Conservation (phyloP, 148 eudicot species). For the Cornus florida region DNA sequence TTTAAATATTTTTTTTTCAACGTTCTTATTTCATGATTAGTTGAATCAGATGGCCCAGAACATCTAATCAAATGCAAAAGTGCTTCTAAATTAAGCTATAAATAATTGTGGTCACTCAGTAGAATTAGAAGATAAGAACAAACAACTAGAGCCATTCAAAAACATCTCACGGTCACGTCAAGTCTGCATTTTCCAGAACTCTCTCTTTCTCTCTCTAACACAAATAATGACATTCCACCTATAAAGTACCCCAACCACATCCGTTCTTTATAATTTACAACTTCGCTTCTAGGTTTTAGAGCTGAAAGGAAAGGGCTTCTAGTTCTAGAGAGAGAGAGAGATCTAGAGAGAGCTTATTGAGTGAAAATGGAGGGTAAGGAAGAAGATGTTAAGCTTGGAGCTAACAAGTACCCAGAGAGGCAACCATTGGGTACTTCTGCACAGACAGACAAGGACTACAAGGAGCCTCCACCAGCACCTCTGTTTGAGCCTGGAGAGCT, state of each 20-base stretch:
- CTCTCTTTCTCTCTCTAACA: neutral
- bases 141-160: slow-evolving; percentile 4
- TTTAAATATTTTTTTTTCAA: neutral
- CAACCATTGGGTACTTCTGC: slow-evolving; percentile 82
- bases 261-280: neutral
- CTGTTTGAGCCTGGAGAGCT: slow-evolving; percentile 79
- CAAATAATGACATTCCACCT: slow-evolving; percentile 4
- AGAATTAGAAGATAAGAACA: slow-evolving; percentile 33
- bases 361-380: slow-evolving; percentile 64
- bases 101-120: neutral
- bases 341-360: neutral
- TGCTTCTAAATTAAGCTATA: neutral
- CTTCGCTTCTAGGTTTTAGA: neutral
- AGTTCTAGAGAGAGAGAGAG: neutral
- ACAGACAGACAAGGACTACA: slow-evolving; percentile 70
- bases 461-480: slow-evolving; percentile 85
- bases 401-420: slow-evolving; percentile 74
- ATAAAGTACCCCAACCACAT: slow-evolving; percentile 14
- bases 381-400: slow-evolving; percentile 79
- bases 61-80: slow-evolving; percentile 14
- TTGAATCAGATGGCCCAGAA: slow-evolving; percentile 10
- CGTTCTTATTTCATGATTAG: slow-evolving; percentile 12
- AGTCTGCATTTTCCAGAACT: slow-evolving; percentile 37
- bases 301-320: too few relatives aligned
- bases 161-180: slow-evolving; percentile 18